Base-by-base conservation (phyloP, 2,329 filamentous ascomycete species). In the Fusarium xyrophilum region DNA sequence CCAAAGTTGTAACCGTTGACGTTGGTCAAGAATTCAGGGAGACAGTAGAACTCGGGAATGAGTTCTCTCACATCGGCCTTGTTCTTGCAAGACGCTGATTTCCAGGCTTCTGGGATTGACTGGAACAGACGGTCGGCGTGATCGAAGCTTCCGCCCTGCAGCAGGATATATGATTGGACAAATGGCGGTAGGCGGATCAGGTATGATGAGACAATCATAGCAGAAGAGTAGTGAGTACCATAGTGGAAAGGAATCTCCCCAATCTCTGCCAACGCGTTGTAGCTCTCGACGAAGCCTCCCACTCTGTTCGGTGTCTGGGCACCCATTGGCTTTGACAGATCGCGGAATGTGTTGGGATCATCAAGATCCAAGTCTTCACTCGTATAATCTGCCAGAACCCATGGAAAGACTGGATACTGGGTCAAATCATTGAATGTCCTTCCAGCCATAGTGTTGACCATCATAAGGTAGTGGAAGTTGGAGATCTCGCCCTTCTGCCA, bases 401-500 rank as follows among this genome's bases (percentile, higher is more conserved):
- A 99, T 0, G 96, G 96, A 69, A 99, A 99, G 21, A 99, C 94
- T 0, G 96, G 96, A 74, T 99, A 99, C 74, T 99, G 96, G 0
- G 96, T 99, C 21, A 99, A 83, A 76, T 99, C 96, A 75, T 99
- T 99, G 82, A 99, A 99, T 0, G 96, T 98, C 54, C 96, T 86
- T 5, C 96, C 96, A 30, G 96, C 96, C 86, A 99, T 93, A 0
- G 96, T 98, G 76, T 99, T 99, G 75, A 99, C 89, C 63, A 97
- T 89, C 95, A 99, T 99, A 36, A 99, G 86, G 76, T 99, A 99
- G 78, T 98, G 93, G 74, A 99, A 99, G 78, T 99, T 99, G 17
- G 95, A 98, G 51, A 98, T 93, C 74, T 99, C 96, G 15, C 96
- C 96, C 76, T 90, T 91, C 62, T 96, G 87, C 96, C 96, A 99